Evolutionary conservation across 208 protist genomes (phyloP).

Genomic region (Trypanosoma mega): DNA sequence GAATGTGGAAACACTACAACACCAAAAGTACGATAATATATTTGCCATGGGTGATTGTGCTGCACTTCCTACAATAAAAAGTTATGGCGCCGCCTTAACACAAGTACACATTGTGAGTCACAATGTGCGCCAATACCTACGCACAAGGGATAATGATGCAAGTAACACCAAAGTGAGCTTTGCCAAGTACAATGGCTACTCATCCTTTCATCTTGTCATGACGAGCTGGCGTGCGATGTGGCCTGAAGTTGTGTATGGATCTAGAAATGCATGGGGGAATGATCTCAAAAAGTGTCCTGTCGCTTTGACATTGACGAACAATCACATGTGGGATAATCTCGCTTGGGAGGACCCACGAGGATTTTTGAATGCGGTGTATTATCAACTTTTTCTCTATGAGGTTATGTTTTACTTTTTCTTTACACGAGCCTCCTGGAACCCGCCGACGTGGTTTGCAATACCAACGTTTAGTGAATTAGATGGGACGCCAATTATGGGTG

Average conservation of each 20-base stretch:
- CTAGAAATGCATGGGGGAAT: neutral
- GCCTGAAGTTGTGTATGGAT: slow-evolving; percentile 71
- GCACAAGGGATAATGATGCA: slow-evolving; percentile 21
- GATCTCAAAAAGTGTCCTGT: neutral
- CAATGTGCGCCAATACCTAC: slow-evolving; percentile 68
- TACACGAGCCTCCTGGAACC: slow-evolving; percentile 70
- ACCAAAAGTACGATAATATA: slow-evolving; percentile 63
- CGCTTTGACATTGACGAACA: slow-evolving; percentile 38
- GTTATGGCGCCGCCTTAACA: slow-evolving; percentile 73
- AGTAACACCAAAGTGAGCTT: neutral
- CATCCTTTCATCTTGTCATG: slow-evolving; percentile 82
- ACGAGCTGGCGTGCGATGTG: slow-evolving; percentile 84
- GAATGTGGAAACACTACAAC: slow-evolving; percentile 69
- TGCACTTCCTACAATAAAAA: slow-evolving; percentile 72
- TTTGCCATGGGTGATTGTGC: slow-evolving; percentile 87
- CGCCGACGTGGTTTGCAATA: slow-evolving; percentile 62
- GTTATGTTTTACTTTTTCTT: slow-evolving; percentile 85
- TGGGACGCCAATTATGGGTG: slow-evolving; percentile 1
- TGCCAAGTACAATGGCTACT: slow-evolving; percentile 72
- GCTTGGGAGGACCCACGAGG: slow-evolving; percentile 64
- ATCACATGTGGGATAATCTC: slow-evolving; percentile 77
- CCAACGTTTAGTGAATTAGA: slow-evolving; percentile 48
- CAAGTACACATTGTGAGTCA: slow-evolving; percentile 84
- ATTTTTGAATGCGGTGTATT: slow-evolving; percentile 60
- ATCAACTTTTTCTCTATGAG: slow-evolving; percentile 70